phyloP scores from a whole-genome alignment of 768 basidiomycete genomes.

The Sarcomyxa edulis region DNA sequence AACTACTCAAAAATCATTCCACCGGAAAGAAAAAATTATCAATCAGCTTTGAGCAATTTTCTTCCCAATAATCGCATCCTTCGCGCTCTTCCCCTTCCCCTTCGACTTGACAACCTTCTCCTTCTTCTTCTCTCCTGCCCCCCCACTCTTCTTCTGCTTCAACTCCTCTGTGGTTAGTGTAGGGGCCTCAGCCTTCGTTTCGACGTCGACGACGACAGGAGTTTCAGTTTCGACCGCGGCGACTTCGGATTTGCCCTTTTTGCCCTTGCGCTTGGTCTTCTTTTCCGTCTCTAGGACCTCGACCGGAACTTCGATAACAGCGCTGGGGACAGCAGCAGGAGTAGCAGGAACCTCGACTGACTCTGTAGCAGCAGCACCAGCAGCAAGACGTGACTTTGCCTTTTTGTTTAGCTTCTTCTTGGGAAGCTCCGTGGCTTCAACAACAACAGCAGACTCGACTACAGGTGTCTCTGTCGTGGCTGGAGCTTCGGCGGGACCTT shows the following conservation, averaged over 20 bases:
- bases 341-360: no score
- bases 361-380: no score
- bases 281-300: slow-evolving; percentile 10
- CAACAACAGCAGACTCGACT: no score
- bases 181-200: slow-evolving; percentile 8
- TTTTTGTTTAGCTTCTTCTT: no score
- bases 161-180: slow-evolving; percentile 37
- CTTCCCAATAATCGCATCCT: slow-evolving; percentile 50
- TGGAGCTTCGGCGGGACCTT: no score
- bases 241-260: slow-evolving; percentile 5
- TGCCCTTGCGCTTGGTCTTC: slow-evolving; percentile 11
- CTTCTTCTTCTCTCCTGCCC: slow-evolving; percentile 48
- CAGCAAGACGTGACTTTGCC: no score
- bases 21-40: background rate
- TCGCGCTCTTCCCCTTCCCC: slow-evolving; percentile 46
- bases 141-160: slow-evolving; percentile 45
- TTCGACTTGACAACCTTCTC: slow-evolving; percentile 25
- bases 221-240: background rate
- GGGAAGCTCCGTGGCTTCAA: no score
- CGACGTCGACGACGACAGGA: background rate
- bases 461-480: no score
- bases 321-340: background rate
- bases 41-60: slow-evolving; percentile 33
- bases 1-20: background rate
- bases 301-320: background rate